Evolutionary conservation across 306 rosid genomes (phyloP), one percentile per base, ranked within the genome.

Genomic region (Dalbergia cultrata): DNA sequence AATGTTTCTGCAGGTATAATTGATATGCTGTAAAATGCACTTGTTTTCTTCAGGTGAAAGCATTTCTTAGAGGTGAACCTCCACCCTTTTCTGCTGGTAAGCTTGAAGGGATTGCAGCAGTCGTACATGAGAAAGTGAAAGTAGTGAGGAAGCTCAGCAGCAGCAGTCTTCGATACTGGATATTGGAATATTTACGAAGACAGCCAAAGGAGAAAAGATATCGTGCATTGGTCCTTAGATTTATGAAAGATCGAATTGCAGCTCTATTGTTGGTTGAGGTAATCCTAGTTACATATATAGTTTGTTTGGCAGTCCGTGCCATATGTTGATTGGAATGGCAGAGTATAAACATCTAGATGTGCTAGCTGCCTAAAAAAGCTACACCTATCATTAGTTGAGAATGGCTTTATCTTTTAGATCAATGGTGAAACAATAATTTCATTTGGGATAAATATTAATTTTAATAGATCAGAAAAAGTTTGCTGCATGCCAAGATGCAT

Each of bases 111-210:
- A 87, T 92, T 60, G 93, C 97, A 54, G 86, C 97, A 31, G 83
- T 17, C 77, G 88, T 87, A 56, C 90, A 89, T 83, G 90, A 88
- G 68, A 89, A 82, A 79, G 35, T 76, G 73, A 93, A 89, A 87
- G 60, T 90, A 77, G 94, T 81, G 79, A 96, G 85, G 87, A 93
- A 74, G 82, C 98, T 96, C 70, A 74, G 85, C 77, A 77, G 54
- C 86, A 85, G 76, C 75, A 92, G 97, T 76, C 97, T 92, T 64
- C 93, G 97, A 16, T 93, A 96, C 80, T 96, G 99, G 99, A 88
- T 90, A 69, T 71, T 96, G 61, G 97, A 96, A 89, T 92, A 81
- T 87, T 90, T 93, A 74, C 86, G 98, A 83, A 88, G 92, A 86
- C 97, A 90, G 81, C 90, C 98, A 10, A 92, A 88, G 86, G 91